Evolutionary conservation across 2,329 filamentous ascomycete genomes (phyloP).

Genomic region (Aureobasidium pullulans): DNA sequence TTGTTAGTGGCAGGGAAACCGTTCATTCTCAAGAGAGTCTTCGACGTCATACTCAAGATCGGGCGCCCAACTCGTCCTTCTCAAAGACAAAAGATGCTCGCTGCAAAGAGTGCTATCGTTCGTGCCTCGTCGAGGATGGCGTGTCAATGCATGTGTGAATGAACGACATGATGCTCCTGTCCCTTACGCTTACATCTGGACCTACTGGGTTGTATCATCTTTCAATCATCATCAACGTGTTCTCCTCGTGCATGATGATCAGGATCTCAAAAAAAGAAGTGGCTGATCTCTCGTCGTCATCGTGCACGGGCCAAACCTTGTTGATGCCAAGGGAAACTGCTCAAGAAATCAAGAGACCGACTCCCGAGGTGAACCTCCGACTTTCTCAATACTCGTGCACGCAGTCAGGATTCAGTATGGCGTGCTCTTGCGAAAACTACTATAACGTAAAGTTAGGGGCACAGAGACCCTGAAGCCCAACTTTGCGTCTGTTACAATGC

Average conservation of each 20-base stretch:
- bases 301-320: neutral
- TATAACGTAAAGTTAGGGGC: neutral
- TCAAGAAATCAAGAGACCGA: neutral
- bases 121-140: neutral
- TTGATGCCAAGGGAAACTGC: neutral
- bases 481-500: too few relatives aligned
- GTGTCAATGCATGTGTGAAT: neutral
- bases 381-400: neutral
- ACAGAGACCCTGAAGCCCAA: too few relatives aligned
- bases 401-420: neutral
- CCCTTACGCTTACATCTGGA: neutral
- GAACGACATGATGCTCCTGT: neutral
- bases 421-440: neutral
- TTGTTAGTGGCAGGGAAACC: neutral
- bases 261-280: neutral
- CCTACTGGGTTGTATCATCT: neutral
- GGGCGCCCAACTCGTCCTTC: neutral
- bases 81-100: neutral
- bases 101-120: neutral
- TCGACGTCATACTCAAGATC: conserved; percentile 4
- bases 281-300: neutral
- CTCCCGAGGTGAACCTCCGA: neutral
- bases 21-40: neutral
- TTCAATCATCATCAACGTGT: neutral
- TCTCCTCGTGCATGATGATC: neutral